Evolutionary conservation across 108 stramenopile genomes (phyloP).

Genomic region (Nitzschia putrida): DNA sequence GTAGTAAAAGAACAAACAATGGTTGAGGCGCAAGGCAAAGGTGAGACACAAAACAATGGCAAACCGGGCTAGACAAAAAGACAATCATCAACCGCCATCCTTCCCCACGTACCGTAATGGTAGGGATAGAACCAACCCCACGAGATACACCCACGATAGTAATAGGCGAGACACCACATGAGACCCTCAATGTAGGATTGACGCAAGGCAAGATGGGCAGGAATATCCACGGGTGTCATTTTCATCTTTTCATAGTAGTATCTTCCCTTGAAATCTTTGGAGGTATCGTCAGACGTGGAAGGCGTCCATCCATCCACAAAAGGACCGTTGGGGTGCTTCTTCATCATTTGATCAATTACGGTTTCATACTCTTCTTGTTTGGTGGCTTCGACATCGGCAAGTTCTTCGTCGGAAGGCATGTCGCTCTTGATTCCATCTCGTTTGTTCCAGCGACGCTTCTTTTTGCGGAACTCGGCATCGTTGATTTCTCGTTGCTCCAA

Average conservation of each 20-base stretch:
- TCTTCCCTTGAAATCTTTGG: slow-evolving; percentile 91
- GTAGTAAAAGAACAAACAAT: not conserved
- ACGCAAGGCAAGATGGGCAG: slow-evolving; percentile 68
- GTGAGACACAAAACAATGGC: not conserved
- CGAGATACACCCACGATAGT: slow-evolving; percentile 95
- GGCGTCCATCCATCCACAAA: slow-evolving; percentile 81
- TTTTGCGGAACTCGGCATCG: slow-evolving; percentile 74
- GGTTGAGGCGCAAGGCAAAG: not conserved
- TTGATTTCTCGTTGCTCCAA: slow-evolving; percentile 77
- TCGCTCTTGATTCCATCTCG: slow-evolving; percentile 67
- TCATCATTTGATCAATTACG: slow-evolving; percentile 70
- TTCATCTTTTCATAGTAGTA: slow-evolving; percentile 95
- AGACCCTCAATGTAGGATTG: slow-evolving; percentile 94
- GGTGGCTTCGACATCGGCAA: slow-evolving; percentile 68
- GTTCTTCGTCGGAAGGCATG: slow-evolving; percentile 77
- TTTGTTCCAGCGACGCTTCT: slow-evolving; percentile 82
- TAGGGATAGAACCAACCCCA: slow-evolving; percentile 99
- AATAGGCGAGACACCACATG: slow-evolving; percentile 99
- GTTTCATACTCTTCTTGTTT: slow-evolving; percentile 75
- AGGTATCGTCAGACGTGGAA: slow-evolving; percentile 35
- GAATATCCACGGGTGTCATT: slow-evolving; percentile 73
- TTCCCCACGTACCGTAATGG: slow-evolving; percentile 76
- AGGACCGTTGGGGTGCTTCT: slow-evolving; percentile 29
- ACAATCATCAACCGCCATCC: not conserved
- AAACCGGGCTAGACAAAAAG: slow-evolving; percentile 9